These are phyloP conservation scores for Lippia alba DNA, from an alignment of 305 asterid genomes.

Conservation along the genomic window DNA sequence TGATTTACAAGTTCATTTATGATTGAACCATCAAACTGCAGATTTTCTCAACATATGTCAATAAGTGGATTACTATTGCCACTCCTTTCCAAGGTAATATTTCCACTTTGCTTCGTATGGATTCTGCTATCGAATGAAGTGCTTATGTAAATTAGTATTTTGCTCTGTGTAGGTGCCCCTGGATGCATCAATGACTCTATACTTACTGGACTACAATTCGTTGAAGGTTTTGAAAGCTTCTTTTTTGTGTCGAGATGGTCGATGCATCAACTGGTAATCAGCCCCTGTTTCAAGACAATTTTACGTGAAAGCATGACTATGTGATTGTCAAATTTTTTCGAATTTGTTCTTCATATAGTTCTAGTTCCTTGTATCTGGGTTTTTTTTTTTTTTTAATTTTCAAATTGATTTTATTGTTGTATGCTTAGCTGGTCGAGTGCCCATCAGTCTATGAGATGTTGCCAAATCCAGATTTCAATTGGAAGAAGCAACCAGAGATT, in stretches of 20 bases:
- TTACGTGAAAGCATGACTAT: background rate
- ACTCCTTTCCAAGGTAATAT: slow-evolving; percentile 86
- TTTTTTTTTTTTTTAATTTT: background rate
- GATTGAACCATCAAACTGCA: slow-evolving; percentile 42
- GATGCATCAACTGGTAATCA: slow-evolving; percentile 90
- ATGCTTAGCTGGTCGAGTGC: slow-evolving; percentile 75
- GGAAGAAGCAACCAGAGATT: slow-evolving; percentile 87
- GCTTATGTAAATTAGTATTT: slow-evolving; percentile 21
- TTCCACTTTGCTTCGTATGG: slow-evolving; percentile 14
- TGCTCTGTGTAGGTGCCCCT: slow-evolving; percentile 72
- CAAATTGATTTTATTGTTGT: slow-evolving; percentile 24
- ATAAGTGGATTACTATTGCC: slow-evolving; percentile 87
- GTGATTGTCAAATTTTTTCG: no score
- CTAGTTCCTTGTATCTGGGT: background rate
- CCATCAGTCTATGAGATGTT: slow-evolving; percentile 95
- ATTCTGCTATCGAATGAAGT: background rate
- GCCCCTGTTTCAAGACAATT: slow-evolving; percentile 21
- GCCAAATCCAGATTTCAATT: slow-evolving; percentile 74
- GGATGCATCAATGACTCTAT: slow-evolving; percentile 88
- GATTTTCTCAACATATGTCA: slow-evolving; percentile 77
- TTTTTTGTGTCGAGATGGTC: slow-evolving; percentile 93
- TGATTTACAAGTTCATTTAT: background rate
- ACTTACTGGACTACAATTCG: slow-evolving; percentile 88
- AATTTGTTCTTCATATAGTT: background rate
- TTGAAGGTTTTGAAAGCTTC: slow-evolving; percentile 85